These are phyloP conservation scores for Acidiella bohemica DNA, from an alignment of 495 filamentous ascomycete genomes.

Conservation along the genomic window DNA sequence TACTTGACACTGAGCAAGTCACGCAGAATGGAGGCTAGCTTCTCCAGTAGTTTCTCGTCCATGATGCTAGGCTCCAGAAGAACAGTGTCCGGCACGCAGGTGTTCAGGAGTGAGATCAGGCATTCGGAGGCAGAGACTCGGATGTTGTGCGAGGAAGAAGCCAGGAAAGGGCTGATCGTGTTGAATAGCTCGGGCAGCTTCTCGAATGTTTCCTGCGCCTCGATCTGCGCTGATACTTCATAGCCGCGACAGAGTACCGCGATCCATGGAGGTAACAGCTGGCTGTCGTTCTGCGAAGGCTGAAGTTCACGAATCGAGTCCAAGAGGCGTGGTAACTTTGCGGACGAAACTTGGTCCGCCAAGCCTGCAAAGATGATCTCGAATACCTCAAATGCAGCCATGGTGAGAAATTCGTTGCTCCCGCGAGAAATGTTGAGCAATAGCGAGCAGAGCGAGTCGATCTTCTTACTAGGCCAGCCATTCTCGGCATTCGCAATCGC, in stretches of 20 bases:
- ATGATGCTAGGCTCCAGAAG: conserved; percentile 69
- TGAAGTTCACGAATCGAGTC: conserved; percentile 79
- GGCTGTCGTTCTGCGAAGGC: conserved; percentile 79
- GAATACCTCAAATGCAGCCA: conserved; percentile 92
- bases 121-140: conserved; percentile 88
- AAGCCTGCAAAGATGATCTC: conserved; percentile 89
- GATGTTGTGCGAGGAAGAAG: conserved; percentile 80
- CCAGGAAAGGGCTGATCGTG: conserved; percentile 62
- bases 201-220: conserved; percentile 73
- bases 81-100: conserved; percentile 67
- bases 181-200: conserved; percentile 72
- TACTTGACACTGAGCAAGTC: conserved; percentile 76
- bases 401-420: conserved; percentile 85
- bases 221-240: conserved; percentile 79
- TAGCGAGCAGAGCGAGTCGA: conserved; percentile 78
- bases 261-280: conserved; percentile 89
- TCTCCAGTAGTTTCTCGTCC: conserved; percentile 72
- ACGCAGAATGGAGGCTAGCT: conserved; percentile 51
- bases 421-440: conserved; percentile 75
- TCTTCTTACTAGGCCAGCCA: conserved; percentile 95
- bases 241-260: conserved; percentile 87
- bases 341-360: conserved; percentile 68
- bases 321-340: conserved; percentile 77
- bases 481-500: conserved; percentile 70
- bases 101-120: conserved; percentile 77